A percentile compares a stretch with the other conserved stretches of the same genome.
phyloP scores from a whole-genome alignment of 1,284 basidiomycete genomes.

The Papiliotrema laurentii region DNA sequence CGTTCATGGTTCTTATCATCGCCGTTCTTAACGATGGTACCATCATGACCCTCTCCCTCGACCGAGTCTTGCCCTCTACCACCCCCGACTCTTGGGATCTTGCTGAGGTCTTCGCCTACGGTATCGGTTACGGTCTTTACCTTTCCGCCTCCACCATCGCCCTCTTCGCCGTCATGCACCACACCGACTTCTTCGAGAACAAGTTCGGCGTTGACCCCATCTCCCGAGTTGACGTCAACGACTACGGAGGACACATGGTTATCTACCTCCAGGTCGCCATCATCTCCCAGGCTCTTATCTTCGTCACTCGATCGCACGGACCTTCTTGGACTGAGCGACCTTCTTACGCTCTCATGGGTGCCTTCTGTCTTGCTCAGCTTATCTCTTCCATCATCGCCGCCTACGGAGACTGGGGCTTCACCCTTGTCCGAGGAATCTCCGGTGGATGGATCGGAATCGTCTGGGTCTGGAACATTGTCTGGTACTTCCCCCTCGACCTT shows the following conservation, averaged over 20 bases:
- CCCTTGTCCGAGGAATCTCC: slow-evolving; percentile 66
- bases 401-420: slow-evolving; percentile 89
- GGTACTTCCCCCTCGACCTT: slow-evolving; percentile 90
- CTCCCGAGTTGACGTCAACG: slow-evolving; percentile 49
- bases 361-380: slow-evolving; percentile 89
- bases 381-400: slow-evolving; percentile 92
- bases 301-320: slow-evolving; percentile 90
- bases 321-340: slow-evolving; percentile 99
- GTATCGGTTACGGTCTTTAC: slow-evolving; percentile 90
- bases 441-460: slow-evolving; percentile 96
- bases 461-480: slow-evolving; percentile 93
- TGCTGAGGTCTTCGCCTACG: slow-evolving; percentile 92
- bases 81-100: slow-evolving; percentile 94
- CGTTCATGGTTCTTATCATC: slow-evolving; percentile 98
- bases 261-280: slow-evolving; percentile 87
- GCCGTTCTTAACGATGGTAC: slow-evolving; percentile 96
- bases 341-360: slow-evolving; percentile 77
- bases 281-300: slow-evolving; percentile 96
- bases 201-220: slow-evolving; percentile 69
- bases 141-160: slow-evolving; percentile 81
- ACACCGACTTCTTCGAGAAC: slow-evolving; percentile 85
- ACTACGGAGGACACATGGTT: slow-evolving; percentile 52
- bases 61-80: slow-evolving; percentile 89
- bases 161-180: slow-evolving; percentile 76
- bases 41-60: slow-evolving; percentile 97